Evolutionary conservation across 495 filamentous ascomycete genomes (phyloP).

Genomic region (Amorphotheca resinae): DNA sequence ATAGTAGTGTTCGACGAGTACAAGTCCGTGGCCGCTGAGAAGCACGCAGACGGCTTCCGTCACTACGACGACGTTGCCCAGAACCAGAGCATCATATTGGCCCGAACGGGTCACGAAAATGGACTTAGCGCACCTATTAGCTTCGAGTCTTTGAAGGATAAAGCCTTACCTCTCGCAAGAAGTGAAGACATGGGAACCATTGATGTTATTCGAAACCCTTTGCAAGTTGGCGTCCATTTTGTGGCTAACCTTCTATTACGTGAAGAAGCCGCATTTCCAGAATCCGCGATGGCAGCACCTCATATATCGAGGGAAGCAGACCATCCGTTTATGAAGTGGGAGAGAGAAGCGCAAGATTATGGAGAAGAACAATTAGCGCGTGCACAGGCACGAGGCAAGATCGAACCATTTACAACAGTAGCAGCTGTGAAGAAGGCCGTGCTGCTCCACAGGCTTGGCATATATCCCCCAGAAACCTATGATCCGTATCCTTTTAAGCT

Average conservation of each 20-base stretch:
- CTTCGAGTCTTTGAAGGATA: constrained; percentile 19
- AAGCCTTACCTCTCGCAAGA: constrained; percentile 13
- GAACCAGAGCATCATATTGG: constrained; percentile 15
- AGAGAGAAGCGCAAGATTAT: constrained; percentile 12
- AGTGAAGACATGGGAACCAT: constrained; percentile 12
- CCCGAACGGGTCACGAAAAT: constrained; percentile 18
- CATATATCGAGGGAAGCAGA: constrained; percentile 14
- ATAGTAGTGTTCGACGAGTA: constrained; percentile 14
- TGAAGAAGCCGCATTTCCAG: constrained; percentile 15
- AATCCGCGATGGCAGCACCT: constrained; percentile 10
- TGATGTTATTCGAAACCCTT: constrained; percentile 14
- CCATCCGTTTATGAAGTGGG: constrained; percentile 14
- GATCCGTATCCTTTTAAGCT: constrained; percentile 9
- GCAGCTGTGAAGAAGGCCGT: constrained; percentile 14
- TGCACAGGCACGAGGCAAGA: constrained; percentile 12
- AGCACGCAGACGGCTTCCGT: constrained; percentile 16
- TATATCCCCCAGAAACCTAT: constrained; percentile 3
- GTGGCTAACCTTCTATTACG: constrained; percentile 11
- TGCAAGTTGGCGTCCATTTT: constrained; percentile 13
- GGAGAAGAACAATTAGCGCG: constrained; percentile 11
- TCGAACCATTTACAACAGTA: constrained; percentile 12
- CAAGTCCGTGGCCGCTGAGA: constrained; percentile 8
- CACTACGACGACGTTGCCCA: constrained; percentile 15
- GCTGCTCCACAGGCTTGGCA: constrained; percentile 7
- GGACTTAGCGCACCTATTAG: constrained; percentile 21